Evolutionary conservation across 2,329 filamentous ascomycete genomes (phyloP), one percentile per base, ranked within the genome.

Genomic region (Thermochaetoides dissita): DNA sequence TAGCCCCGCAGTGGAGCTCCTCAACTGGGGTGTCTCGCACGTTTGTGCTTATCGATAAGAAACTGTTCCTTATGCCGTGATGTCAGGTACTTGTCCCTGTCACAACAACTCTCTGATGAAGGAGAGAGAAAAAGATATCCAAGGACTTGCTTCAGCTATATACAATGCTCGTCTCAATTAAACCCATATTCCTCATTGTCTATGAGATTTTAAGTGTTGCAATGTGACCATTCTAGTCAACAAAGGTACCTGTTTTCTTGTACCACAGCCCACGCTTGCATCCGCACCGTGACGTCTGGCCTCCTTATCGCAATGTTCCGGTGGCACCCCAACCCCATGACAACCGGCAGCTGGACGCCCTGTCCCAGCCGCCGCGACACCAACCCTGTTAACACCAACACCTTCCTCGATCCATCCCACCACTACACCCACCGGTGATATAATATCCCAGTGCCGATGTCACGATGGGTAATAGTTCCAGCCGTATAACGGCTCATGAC

Each of bases 401-500:
- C 12, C 34, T 34, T 7, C 38, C 12, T 30, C 11, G 17, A 36
- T 28, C 11, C 30, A 36, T 28, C 38, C 37, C 31, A 17, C 36
- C 44, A 37, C 24, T 37, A 36, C 5, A 24, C 17, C 17, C 17
- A 24, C 17, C 17, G 5, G 17, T 5, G 17, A 5, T 5, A 10
- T 36, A 11, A 10, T 36, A 11, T 8, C 28, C 39, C 39, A 34
- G 24, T n/a, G 33, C 47, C 34, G 37, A 52, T 50, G 48, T 35
- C 38, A 53, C 36, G 31, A 77, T 77, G 73, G 73, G 73, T 32
- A 71, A 69, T 53, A 70, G 62, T 49, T 54, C 65, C 40, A 76
- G 74, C 59, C 71, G 71, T 58, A 68, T 77, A 48, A 77, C 74
- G 46, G 70, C 68, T 55, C 88, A 95, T 67, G 89, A 96, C 66